Evolutionary conservation across 768 basidiomycete species (phyloP).

Genomic region (Harrya chromipes): DNA sequence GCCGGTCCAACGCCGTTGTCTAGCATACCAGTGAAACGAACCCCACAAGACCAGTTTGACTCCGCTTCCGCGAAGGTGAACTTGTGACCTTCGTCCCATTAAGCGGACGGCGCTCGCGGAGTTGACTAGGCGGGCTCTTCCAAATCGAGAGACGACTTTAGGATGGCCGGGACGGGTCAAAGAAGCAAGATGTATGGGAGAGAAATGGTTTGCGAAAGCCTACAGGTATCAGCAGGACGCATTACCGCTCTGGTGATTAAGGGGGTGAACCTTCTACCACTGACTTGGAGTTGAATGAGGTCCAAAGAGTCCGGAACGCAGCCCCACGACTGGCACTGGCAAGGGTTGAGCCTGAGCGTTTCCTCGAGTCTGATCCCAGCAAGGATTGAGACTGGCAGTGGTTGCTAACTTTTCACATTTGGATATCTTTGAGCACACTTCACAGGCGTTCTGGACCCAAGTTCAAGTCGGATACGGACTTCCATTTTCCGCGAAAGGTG

Average conservation of each 20-base stretch:
- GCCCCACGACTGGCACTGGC: background rate
- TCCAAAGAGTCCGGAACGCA: background rate
- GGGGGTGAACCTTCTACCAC: background rate
- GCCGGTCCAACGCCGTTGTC: background rate
- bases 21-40: background rate
- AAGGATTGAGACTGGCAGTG: background rate
- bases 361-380: background rate
- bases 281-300: background rate
- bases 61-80: constrained; percentile 32
- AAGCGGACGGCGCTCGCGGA: constrained; percentile 30
- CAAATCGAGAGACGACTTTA: constrained; percentile 28
- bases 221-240: background rate
- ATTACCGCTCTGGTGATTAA: background rate
- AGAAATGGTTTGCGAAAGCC: background rate
- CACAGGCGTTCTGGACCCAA: background rate
- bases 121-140: constrained; percentile 23
- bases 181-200: background rate
- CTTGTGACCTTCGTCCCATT: constrained; percentile 14
- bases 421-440: background rate
- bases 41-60: constrained; percentile 10
- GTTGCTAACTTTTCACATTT: background rate
- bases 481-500: constrained; percentile 2
- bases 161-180: constrained; percentile 7
- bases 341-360: background rate
- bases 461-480: background rate